Percentiles rank a stretch among this genome's conserved stretches.
These are phyloP conservation scores for Oryza punctata DNA, from an alignment of 176 grass and related monocot species.

Conservation along the genomic window DNA sequence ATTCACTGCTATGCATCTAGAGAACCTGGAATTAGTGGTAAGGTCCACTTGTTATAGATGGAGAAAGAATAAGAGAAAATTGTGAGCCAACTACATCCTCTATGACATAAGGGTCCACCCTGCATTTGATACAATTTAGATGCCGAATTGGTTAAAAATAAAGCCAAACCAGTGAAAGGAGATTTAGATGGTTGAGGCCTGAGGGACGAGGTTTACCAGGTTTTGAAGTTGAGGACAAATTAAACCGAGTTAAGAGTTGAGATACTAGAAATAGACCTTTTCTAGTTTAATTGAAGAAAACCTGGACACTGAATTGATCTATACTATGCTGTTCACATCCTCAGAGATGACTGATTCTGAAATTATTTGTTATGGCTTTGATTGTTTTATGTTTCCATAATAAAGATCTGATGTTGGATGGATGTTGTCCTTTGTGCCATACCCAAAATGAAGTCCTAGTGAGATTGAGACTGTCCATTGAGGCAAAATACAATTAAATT, in stretches of 20 bases:
- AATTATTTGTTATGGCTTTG: neutral
- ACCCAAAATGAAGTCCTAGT: neutral
- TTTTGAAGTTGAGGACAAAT: neutral
- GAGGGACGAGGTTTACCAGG: neutral
- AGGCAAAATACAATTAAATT: neutral
- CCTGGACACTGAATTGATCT: neutral
- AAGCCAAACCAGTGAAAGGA: neutral
- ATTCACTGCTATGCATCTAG: constrained; percentile 31
- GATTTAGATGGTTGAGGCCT: neutral
- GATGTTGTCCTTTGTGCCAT: neutral
- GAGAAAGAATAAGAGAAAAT: neutral
- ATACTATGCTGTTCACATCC: neutral
- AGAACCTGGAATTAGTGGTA: neutral
- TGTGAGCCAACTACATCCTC: neutral
- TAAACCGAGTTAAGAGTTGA: neutral
- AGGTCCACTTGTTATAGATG: neutral
- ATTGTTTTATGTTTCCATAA: neutral
- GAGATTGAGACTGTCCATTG: neutral
- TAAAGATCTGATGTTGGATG: neutral
- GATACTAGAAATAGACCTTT: neutral
- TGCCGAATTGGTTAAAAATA: neutral
- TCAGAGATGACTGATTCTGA: neutral
- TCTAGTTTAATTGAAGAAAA: neutral
- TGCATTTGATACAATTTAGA: neutral
- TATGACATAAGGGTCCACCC: neutral